Base-by-base conservation (phyloP, 2,329 filamentous ascomycete species). In the Aschersonia sp. region DNA sequence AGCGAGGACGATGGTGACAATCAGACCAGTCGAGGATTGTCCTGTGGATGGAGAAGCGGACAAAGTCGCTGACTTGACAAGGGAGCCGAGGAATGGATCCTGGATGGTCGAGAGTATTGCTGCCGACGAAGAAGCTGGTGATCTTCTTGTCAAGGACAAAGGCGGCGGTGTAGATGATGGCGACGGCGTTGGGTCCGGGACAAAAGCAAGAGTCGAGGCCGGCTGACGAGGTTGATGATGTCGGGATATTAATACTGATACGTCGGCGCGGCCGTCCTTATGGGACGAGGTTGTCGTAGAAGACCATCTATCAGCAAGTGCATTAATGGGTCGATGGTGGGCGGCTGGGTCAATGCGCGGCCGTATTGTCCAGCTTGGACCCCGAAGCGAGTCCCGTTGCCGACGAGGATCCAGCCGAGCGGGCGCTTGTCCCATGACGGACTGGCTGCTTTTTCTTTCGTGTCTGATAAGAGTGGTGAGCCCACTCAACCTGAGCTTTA, bases 1-100 rank as follows among this genome's bases (percentile, higher is more conserved):
- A 3, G 48, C 48, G 5, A 49, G 48, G n/a, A 31, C 43, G 35
- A 47, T 47, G 6, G 48, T 47, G 29, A 47, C 10, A 4, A 30
- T 20, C 2, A 47, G 20, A 31, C 10, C 29, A 12, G 41, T 41
- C 6, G 45, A 28, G n/a, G 46, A 20, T 30, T 28, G 30, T 32
- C 30, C 30, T 3, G 30, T 7, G 44, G 32, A 38, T 38, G 32
- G 6, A 28, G 47, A 31, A 30, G n/a, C 9, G 12, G 6, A 12
- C 5, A 40, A 43, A 31, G 12, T 40, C 30, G 43, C 29, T 9
- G 45, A 30, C 45, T 44, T 40, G 42, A 45, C n/a, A 30, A 42
- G 10, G 31, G 29, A 29, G 5, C 30, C 42, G 31, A 47, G 48
- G 9, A 41, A 46, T 12, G 45, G 45, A 41, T 46, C 47, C 31